Base-by-base conservation (phyloP, 768 basidiomycete genomes). In the Lactifluus volemus region DNA sequence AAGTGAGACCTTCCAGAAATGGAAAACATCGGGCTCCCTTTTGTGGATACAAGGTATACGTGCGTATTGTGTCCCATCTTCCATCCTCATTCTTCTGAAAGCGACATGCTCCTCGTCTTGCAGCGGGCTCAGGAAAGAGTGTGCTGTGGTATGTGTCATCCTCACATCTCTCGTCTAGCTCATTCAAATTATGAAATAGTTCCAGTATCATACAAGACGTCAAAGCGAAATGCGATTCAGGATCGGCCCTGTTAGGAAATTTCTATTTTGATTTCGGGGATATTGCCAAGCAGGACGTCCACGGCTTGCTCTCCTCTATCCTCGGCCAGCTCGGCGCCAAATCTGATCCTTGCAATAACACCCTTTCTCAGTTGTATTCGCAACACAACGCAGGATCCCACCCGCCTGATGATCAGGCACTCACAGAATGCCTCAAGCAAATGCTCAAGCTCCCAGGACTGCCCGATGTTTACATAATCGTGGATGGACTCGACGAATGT, bases 401-500 rank as follows among this genome's bases (percentile, higher is more conserved):
- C 6, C 32, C 5, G 9, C 4, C 32, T 34, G 3, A 6, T 5
- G 32, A 42, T 3, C 2, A 12, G 1, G 15, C 19, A 7, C 48
- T 60, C 1, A 19, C 5, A 1, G 2, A 58, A 45, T 49, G 47
- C 14, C 2, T 56, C 11, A 52, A 19, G n/a, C 30, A 42, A 1
- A 60, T 60, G 12, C 12, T 54, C 6, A 17, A 5, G 10, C 36
- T 55, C 12, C 36, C 58, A 1, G 19, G 10, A 8, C 44, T 34
- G n/a, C 34, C 19, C 1, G 4, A 4, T 6, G 49, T 8, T 1
- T 60, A 49, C 30, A 39, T 60, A 5, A 50, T 55, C 1, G 3
- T 61, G n/a, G 60, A 61, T 34, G 60, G 29, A 5, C 29, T 61
- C 5, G 60, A 61, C 7, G 60, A 61, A 32, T 61, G 60, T 29